Evolutionary conservation across 2,329 filamentous ascomycete genomes (phyloP).

Genomic region (Stemphylium vesicarium): DNA sequence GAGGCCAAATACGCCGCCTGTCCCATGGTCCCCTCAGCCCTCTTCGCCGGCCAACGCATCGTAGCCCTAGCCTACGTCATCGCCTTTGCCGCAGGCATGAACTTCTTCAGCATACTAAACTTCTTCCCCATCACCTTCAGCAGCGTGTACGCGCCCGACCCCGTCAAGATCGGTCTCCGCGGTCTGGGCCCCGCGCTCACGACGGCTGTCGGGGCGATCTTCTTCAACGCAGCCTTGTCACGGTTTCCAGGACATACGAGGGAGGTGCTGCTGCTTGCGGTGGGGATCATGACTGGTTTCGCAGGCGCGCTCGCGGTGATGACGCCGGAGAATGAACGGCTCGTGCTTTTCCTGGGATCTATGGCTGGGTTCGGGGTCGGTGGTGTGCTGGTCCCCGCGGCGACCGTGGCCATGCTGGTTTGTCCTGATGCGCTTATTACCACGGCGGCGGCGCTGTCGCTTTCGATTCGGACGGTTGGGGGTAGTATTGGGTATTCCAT

Average conservation of each 20-base stretch:
- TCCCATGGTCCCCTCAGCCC: no score
- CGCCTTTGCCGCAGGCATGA: no score
- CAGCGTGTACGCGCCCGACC: no score
- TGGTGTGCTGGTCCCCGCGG: constrained; percentile 44
- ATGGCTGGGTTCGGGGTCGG: constrained; percentile 49
- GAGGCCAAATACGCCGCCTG: no score
- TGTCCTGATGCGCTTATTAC: constrained; percentile 44
- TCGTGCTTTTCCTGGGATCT: constrained; percentile 37
- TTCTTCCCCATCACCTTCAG: no score
- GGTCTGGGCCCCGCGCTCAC: no score
- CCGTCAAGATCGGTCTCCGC: no score
- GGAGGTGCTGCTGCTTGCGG: constrained; percentile 39
- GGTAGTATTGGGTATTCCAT: constrained; percentile 47
- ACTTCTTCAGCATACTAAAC: no score
- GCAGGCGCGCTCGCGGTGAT: constrained; percentile 39
- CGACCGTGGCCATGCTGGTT: constrained; percentile 44
- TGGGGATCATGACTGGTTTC: constrained; percentile 42
- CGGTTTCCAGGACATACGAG: constrained; percentile 30
- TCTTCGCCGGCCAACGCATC: no score
- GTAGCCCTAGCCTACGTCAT: no score
- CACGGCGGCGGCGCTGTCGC: constrained; percentile 51
- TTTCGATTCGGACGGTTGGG: constrained; percentile 54
- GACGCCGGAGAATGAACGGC: constrained; percentile 41
- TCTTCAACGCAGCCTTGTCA: constrained; percentile 39
- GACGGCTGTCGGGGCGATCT: constrained; percentile 5